Evolutionary conservation across 2,329 filamentous ascomycete species (phyloP).

Genomic region (Eurotiales sp.): DNA sequence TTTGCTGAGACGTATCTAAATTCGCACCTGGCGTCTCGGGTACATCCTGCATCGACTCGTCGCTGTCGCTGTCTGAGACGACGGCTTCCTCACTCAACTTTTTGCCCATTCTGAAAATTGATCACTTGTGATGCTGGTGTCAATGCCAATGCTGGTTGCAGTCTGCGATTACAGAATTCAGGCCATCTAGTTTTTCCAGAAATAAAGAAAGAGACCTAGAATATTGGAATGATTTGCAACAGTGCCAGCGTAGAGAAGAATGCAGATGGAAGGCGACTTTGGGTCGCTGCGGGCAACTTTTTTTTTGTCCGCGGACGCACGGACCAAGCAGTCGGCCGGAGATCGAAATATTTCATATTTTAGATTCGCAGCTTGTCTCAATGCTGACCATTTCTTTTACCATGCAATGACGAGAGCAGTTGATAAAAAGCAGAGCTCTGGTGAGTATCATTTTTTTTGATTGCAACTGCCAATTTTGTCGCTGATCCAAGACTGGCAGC

Average conservation of each 20-base stretch:
- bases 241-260: too few relatives aligned
- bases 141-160: not conserved
- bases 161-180: not conserved
- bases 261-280: not conserved
- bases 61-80: constrained; percentile 27
- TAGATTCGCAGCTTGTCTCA: too few relatives aligned
- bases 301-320: constrained; percentile 39
- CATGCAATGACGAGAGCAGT: constrained; percentile 35
- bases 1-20: not conserved
- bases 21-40: constrained; percentile 18
- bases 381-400: not conserved
- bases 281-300: constrained; percentile 24
- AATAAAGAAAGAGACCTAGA: not conserved
- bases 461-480: not conserved
- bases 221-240: not conserved
- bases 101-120: constrained; percentile 11
- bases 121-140: not conserved
- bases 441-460: constrained; percentile 20
- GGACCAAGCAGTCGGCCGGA: constrained; percentile 36
- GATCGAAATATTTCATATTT: constrained; percentile 11
- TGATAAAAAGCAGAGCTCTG: constrained; percentile 33
- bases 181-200: not conserved
- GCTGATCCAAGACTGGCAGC: constrained; percentile 7
- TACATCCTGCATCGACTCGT: constrained; percentile 22
- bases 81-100: constrained; percentile 22